phyloP scores from a whole-genome alignment of 2,329 filamentous ascomycete species.

The Colletotrichum siamense region DNA sequence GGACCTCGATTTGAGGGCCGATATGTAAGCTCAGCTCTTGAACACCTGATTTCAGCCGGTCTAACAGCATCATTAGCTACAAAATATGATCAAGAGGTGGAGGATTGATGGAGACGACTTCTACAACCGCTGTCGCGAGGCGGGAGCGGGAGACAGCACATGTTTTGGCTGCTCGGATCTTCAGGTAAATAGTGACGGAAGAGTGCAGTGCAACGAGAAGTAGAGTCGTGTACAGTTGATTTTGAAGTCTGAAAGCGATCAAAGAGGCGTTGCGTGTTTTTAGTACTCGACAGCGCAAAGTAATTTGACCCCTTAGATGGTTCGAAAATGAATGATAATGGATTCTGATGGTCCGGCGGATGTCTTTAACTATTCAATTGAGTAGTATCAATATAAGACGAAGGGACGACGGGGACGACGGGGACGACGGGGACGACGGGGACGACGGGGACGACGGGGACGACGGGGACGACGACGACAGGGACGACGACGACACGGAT shows the following conservation, averaged over 20 bases:
- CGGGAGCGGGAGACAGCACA: not conserved
- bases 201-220: not conserved
- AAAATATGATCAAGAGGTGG: not conserved
- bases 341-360: too few relatives aligned
- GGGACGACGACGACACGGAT: too few relatives aligned
- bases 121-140: not conserved
- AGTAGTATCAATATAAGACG: too few relatives aligned
- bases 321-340: too few relatives aligned
- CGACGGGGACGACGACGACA: too few relatives aligned
- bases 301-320: too few relatives aligned
- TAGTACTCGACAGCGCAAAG: accelerated
- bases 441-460: too few relatives aligned
- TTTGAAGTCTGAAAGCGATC: not conserved
- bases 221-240: accelerated
- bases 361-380: too few relatives aligned
- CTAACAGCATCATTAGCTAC: not conserved
- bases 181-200: not conserved
- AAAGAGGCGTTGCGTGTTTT: not conserved
- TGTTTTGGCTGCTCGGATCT: not conserved
- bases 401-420: too few relatives aligned
- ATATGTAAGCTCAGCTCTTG: not conserved
- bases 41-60: not conserved
- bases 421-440: too few relatives aligned
- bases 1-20: not conserved
- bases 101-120: not conserved